Evolutionary conservation across 345 rosid genomes (phyloP).

Genomic region (Linum usitatissimum): DNA sequence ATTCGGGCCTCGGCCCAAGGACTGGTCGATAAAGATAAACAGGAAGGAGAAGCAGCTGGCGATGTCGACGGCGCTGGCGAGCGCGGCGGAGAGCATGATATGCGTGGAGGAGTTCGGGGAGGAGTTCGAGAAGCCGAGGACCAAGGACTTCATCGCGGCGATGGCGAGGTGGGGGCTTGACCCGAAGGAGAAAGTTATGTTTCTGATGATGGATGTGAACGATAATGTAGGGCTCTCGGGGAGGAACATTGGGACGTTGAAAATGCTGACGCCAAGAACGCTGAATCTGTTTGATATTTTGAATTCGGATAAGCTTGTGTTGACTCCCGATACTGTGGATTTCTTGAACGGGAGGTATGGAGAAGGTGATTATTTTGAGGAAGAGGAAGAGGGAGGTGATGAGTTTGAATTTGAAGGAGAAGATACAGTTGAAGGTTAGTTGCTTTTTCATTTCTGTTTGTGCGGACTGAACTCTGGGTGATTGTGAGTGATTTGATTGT

Average conservation of each 20-base stretch:
- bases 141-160: slow-evolving; percentile 69
- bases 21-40: slow-evolving; percentile 90
- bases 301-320: slow-evolving; percentile 71
- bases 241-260: slow-evolving; percentile 79
- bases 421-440: slow-evolving; percentile 15
- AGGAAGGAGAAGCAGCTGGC: slow-evolving; percentile 75
- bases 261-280: slow-evolving; percentile 79
- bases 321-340: slow-evolving; percentile 65
- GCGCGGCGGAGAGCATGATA: slow-evolving; percentile 49
- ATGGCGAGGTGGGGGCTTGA: slow-evolving; percentile 85
- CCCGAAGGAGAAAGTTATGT: slow-evolving; percentile 77
- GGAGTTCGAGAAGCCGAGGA: slow-evolving; percentile 64
- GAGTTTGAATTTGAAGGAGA: slow-evolving; percentile 20
- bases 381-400: slow-evolving; percentile 26
- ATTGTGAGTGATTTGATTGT: not conserved
- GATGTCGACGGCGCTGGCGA: slow-evolving; percentile 67
- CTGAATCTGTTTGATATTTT: slow-evolving; percentile 78
- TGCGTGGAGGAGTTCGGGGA: slow-evolving; percentile 86
- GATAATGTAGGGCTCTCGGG: slow-evolving; percentile 54
- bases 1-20: slow-evolving; percentile 77
- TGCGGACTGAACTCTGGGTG: not conserved
- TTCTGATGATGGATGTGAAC: slow-evolving; percentile 59
- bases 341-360: slow-evolving; percentile 70
- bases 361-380: slow-evolving; percentile 31
- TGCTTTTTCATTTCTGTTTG: not conserved